Conservation (phyloP, 2,329 filamentous ascomycete species). For the Tolypocladium endophyticum region DNA sequence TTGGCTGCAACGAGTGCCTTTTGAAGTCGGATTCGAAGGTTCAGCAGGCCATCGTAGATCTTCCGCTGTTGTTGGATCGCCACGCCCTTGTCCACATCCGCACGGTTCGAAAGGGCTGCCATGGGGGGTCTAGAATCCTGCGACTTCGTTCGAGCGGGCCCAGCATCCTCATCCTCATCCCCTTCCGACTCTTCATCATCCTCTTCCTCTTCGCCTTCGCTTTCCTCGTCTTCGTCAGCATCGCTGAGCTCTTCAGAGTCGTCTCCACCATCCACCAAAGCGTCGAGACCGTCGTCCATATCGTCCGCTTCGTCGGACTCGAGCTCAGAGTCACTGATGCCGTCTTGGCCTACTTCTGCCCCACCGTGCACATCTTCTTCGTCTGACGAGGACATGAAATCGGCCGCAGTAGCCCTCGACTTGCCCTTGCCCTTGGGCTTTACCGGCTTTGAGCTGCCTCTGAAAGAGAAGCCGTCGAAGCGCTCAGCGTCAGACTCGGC, state of each 20-base stretch:
- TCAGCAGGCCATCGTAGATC: slow-evolving; percentile 79
- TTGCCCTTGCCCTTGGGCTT: slow-evolving; percentile 20
- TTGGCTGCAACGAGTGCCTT: slow-evolving; percentile 81
- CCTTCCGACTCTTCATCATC: slow-evolving; percentile 22
- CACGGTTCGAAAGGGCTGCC: slow-evolving; percentile 17
- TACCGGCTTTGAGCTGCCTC: slow-evolving; percentile 44
- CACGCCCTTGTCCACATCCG: slow-evolving; percentile 70
- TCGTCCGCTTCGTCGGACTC: slow-evolving; percentile 26
- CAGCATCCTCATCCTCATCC: slow-evolving; percentile 19
- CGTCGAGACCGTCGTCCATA: slow-evolving; percentile 25
- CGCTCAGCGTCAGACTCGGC: slow-evolving; percentile 75
- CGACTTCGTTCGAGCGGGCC: slow-evolving; percentile 6
- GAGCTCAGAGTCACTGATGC: slow-evolving; percentile 23
- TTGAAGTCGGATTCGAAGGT: slow-evolving; percentile 84
- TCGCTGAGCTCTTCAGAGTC: slow-evolving; percentile 24
- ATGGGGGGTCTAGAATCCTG: slow-evolving; percentile 21
- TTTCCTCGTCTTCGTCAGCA: slow-evolving; percentile 23
- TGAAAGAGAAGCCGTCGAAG: slow-evolving; percentile 62
- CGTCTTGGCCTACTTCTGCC: slow-evolving; percentile 20
- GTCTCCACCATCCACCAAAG: slow-evolving; percentile 18
- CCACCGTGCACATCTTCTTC: slow-evolving; percentile 24
- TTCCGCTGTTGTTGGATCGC: slow-evolving; percentile 81
- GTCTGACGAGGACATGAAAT: slow-evolving; percentile 43
- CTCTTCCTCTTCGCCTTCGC: slow-evolving; percentile 20
- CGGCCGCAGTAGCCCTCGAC: slow-evolving; percentile 39